phyloP scores from a whole-genome alignment of 352 stramenopile genomes.

The Elongisporangium anandrum region DNA sequence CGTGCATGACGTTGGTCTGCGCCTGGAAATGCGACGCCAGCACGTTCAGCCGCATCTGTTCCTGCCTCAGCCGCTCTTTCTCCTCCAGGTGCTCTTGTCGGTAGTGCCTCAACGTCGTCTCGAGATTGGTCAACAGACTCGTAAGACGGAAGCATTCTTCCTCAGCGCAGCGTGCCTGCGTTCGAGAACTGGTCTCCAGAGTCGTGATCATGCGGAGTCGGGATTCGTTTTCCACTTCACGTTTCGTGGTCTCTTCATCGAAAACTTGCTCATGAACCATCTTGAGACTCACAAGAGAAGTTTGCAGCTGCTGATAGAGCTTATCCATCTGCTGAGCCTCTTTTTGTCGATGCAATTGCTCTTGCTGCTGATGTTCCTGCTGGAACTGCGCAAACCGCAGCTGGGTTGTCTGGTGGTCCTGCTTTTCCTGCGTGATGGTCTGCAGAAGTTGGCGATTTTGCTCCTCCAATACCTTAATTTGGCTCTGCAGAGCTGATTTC shows the following conservation, averaged over 20 bases:
- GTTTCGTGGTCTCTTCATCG: constrained; percentile 28
- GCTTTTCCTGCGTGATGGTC: constrained; percentile 22
- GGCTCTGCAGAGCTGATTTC: constrained; percentile 15
- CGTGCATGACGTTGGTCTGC: constrained; percentile 46
- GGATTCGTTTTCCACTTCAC: constrained; percentile 44
- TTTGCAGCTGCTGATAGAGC: constrained; percentile 49
- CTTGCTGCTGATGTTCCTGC: constrained; percentile 32
- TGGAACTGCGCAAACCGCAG: constrained; percentile 22
- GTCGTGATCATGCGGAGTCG: constrained; percentile 59
- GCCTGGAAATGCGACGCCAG: constrained; percentile 64
- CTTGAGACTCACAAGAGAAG: constrained; percentile 42
- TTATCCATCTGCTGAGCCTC: constrained; percentile 42
- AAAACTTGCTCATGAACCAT: constrained; percentile 36
- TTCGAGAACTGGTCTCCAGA: constrained; percentile 53
- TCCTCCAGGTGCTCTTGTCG: constrained; percentile 67
- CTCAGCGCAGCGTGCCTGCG: constrained; percentile 45
- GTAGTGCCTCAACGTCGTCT: constrained; percentile 40
- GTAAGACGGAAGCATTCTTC: constrained; percentile 56
- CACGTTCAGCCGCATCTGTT: constrained; percentile 60
- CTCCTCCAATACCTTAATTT: constrained; percentile 21
- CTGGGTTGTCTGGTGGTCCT: constrained; percentile 21
- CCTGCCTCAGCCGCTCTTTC: constrained; percentile 62
- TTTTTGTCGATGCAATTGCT: constrained; percentile 27
- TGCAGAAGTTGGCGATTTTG: constrained; percentile 20
- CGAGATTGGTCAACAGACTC: constrained; percentile 41